These are phyloP conservation scores for Komagataella phaffii DNA, from an alignment of 805 yeast species.

Conservation along the genomic window DNA sequence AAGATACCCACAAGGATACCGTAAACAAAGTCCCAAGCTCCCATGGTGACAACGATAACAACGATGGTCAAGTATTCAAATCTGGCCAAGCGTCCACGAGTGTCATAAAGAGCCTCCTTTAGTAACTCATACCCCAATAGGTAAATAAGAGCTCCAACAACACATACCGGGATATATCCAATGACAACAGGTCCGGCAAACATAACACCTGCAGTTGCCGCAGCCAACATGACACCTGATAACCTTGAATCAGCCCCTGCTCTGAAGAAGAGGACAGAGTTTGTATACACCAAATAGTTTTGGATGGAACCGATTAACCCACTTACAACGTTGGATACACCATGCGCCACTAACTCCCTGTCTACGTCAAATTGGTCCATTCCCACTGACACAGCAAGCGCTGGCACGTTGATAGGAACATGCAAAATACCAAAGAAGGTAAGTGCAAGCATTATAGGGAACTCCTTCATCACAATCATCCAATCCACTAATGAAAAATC, in stretches of 20 bases:
- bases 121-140: conserved; percentile 82
- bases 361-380: conserved; percentile 85
- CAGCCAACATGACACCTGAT: conserved; percentile 82
- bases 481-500: conserved; percentile 64
- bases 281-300: conserved; percentile 90
- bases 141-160: conserved; percentile 87
- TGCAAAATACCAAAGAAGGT: conserved; percentile 93
- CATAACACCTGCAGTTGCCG: conserved; percentile 74
- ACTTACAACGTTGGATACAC: conserved; percentile 74
- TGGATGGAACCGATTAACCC: conserved; percentile 84
- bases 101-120: conserved; percentile 77
- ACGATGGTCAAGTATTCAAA: conserved; percentile 80
- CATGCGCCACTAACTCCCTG: conserved; percentile 89
- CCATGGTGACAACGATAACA: conserved; percentile 88
- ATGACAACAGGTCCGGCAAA: conserved; percentile 83
- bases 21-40: conserved; percentile 85
- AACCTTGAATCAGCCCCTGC: conserved; percentile 88
- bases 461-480: conserved; percentile 47
- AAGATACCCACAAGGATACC: conserved; percentile 87
- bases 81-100: conserved; percentile 57
- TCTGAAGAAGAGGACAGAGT: conserved; percentile 78
- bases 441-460: conserved; percentile 91
- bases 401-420: conserved; percentile 97
- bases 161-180: conserved; percentile 90
- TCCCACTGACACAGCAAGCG: conserved; percentile 80